Percentiles rank a stretch among this genome's conserved stretches.
Conservation (phyloP, 1,139 yeast species). For the Arxiozyma slooffiae region DNA sequence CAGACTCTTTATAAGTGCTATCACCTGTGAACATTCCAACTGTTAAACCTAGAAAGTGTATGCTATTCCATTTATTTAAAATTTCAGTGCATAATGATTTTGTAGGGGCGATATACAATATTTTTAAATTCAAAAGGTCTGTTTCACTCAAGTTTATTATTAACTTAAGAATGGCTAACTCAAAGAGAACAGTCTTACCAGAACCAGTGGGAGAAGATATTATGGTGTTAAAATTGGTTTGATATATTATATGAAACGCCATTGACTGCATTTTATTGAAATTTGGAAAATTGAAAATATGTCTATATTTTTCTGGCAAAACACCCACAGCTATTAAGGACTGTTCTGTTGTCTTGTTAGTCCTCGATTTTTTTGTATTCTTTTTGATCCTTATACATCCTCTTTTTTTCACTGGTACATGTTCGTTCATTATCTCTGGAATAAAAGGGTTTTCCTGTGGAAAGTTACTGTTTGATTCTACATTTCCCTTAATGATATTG, state of each 20-base stretch:
- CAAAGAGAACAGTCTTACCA: conserved; percentile 48
- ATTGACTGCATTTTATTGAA: conserved; percentile 45
- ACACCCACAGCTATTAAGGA: conserved; percentile 2
- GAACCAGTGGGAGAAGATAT: conserved; percentile 50
- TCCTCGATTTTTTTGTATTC: neutral
- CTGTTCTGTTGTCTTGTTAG: neutral
- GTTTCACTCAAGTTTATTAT: conserved; percentile 18
- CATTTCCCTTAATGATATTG: neutral
- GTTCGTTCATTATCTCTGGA: neutral
- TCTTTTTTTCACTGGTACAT: conserved; percentile 2
- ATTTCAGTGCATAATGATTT: conserved; percentile 43
- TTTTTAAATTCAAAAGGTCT: conserved; percentile 27
- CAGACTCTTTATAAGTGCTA: conserved; percentile 36
- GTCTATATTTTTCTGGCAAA: conserved; percentile 28
- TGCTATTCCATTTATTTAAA: conserved; percentile 35
- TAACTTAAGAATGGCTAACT: conserved; percentile 40
- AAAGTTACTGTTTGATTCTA: neutral
- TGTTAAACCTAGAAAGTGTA: conserved; percentile 33
- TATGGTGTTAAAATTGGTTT: conserved; percentile 35
- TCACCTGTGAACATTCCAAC: conserved; percentile 46
- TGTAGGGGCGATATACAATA: conserved; percentile 46
- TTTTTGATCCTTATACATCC: neutral
- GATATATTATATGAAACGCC: conserved; percentile 34
- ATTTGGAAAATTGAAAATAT: conserved; percentile 31
- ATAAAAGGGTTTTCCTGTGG: neutral